Evolutionary conservation across 139 green algal genomes (phyloP), one percentile per base, ranked within the genome.

Genomic region (Yamagishiella unicocca): DNA sequence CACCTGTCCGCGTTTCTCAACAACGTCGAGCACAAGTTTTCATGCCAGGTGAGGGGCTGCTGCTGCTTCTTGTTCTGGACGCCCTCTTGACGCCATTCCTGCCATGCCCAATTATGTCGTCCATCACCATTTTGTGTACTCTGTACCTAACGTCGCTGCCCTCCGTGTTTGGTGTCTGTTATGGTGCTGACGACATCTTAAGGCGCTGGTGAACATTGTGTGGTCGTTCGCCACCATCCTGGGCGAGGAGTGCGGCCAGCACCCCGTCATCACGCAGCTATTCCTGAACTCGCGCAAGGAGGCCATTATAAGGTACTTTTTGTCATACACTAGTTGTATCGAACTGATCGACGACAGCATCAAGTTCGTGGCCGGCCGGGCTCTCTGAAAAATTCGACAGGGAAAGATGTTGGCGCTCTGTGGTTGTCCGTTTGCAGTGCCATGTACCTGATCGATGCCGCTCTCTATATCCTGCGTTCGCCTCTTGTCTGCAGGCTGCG

Each of bases 151-250:
- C n/a, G n/a, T n/a, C n/a, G n/a, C n/a, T n/a, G n/a, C n/a, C n/a
- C n/a, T n/a, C n/a, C n/a, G n/a, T n/a, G n/a, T n/a, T n/a, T n/a
- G n/a, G n/a, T n/a, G n/a, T n/a, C n/a, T n/a, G n/a, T 50, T 43
- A 24, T 14, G 58, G 62, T 29, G 38, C 79, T 62, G 54, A 71
- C 62, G 8, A 35, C 17, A 40, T n/a, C 8, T 71, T 31, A 45
- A 62, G 92, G 92, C 92, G n/a, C 62, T 95, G 68, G 92, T 95
- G 37, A 95, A 95, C 89, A 93, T 95, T 50, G 89, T 84, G 19
- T 95, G 92, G 92, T 90, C 83, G 5, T 90, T 94, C 76, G 88
- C 92, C 29, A 92, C 89, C 10, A 77, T 94, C 43, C 77, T 92
- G 54, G 89, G 89, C 58, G 83, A 82, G 45, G 87, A 88, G 29